These are phyloP conservation scores for Carpinus fangiana DNA, from an alignment of 306 rosid species.

Conservation along the genomic window DNA sequence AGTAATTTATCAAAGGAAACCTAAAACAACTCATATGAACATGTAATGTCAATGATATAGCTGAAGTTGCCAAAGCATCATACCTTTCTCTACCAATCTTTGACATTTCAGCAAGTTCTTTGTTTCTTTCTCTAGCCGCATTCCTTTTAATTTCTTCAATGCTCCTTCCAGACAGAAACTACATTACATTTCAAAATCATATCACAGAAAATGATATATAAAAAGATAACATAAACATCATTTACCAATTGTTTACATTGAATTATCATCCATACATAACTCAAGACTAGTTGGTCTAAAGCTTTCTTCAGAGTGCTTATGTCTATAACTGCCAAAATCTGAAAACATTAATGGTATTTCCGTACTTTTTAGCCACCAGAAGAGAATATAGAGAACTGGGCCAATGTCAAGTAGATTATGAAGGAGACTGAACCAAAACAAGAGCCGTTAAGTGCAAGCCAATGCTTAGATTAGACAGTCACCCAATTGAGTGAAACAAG, in stretches of 20 bases:
- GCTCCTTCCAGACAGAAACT: slow-evolving; percentile 21
- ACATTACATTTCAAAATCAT: not conserved
- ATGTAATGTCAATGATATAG: not conserved
- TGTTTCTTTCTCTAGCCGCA: slow-evolving; percentile 11
- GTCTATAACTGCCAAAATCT: too few species aligned
- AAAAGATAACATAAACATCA: not conserved
- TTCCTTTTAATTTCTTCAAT: slow-evolving; percentile 7
- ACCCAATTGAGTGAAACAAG: too few species aligned
- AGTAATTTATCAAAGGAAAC: not conserved
- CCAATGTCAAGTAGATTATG: too few species aligned
- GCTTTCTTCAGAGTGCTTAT: too few species aligned
- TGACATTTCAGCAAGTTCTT: slow-evolving; percentile 1
- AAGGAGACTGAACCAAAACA: too few species aligned
- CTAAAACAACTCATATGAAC: not conserved
- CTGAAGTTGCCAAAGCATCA: not conserved
- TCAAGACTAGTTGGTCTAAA: too few species aligned
- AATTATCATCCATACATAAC: not conserved
- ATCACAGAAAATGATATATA: not conserved
- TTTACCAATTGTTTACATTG: not conserved
- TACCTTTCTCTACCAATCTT: slow-evolving; percentile 16
- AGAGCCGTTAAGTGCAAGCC: too few species aligned
- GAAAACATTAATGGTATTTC: too few species aligned
- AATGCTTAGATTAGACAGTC: too few species aligned
- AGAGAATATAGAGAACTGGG: too few species aligned
- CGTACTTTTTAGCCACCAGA: too few species aligned